A percentile compares a stretch with the other conserved stretches of the same genome.
These are phyloP conservation scores for Cryomyces minteri DNA, from an alignment of 495 filamentous ascomycete genomes.

Conservation along the genomic window DNA sequence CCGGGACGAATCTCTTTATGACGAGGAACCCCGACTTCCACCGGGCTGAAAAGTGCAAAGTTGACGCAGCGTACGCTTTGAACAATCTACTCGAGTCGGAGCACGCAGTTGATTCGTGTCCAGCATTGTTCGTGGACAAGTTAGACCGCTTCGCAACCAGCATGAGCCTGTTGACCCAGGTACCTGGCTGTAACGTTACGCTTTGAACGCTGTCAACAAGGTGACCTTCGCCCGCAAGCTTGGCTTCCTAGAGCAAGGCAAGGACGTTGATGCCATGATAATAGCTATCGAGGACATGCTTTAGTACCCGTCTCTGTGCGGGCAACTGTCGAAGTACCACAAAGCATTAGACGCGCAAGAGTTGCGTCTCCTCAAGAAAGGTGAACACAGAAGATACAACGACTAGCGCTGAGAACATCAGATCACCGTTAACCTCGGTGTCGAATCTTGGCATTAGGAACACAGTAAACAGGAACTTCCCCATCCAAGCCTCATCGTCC, in stretches of 20 bases:
- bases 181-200: conserved; percentile 28
- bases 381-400: too few species aligned
- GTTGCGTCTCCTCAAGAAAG: too few species aligned
- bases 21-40: conserved; percentile 15
- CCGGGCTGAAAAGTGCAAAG: conserved; percentile 13
- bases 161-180: conserved; percentile 20
- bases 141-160: conserved; percentile 6
- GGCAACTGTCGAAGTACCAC: conserved; percentile 20
- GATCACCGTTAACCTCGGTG: too few species aligned
- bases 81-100: conserved; percentile 19
- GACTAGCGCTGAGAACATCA: too few species aligned
- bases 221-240: conserved; percentile 11
- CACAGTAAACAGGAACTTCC: too few species aligned
- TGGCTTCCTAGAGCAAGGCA: conserved; percentile 7
- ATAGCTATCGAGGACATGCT: conserved; percentile 13
- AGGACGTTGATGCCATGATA: conserved; percentile 9
- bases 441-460: too few species aligned
- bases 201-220: conserved; percentile 27
- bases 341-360: too few species aligned
- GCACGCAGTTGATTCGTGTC: conserved; percentile 19
- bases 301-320: conserved; percentile 13
- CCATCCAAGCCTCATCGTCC: too few species aligned
- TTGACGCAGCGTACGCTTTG: conserved; percentile 20
- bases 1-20: conserved; percentile 20
- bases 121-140: conserved; percentile 12